Evolutionary conservation across 2,329 filamentous ascomycete genomes (phyloP), one percentile per base, ranked within the genome.

Genomic region (Neopestalotiopsis sp.): DNA sequence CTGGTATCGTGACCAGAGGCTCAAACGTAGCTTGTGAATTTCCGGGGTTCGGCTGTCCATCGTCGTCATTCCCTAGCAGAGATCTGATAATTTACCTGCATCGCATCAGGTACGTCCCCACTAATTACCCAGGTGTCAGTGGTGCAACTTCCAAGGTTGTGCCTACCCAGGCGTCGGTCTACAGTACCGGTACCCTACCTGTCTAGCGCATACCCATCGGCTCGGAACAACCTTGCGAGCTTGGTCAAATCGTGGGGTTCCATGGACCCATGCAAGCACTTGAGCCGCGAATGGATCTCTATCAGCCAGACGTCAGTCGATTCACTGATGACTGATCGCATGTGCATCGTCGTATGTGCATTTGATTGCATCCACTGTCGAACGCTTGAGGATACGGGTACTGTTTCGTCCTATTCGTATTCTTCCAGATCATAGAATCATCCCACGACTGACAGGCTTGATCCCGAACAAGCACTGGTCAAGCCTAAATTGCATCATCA

Each of bases 71-170:
- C n/a, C 34, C 34, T 38, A 38, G 34, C 34, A 38, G 34, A 62
- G 59, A 62, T 62, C 59, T 34, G 34, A 62, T 62, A n/a, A 53
- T 62, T 62, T 34, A 62, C 59, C 59, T 62, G 59, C 59, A 62
- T 62, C 30, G 57, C 30, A 59, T 34, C 59, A 62, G 59, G 59
- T 40, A 62, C 59, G 59, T 30, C 59, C 20, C 59, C 59, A 62
- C 59, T 34, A 34, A 9, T 34, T 6, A 20, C 32, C 34, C 14
- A 62, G 32, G 32, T 34, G 56, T 12, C n/a, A 24, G 5, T 24
- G 24, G 24, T 28, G 57, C 49, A 14, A 12, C 49, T 34, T 59
- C 20, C 30, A 30, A 59, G 24, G 24, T 59, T 14, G 24, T n/a
- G 56, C 24, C 34, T 38, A 38, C 34, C 34, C 34, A 38, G 34